phyloP scores from a whole-genome alignment of 208 protist genomes.

The Crithidia sp. region DNA sequence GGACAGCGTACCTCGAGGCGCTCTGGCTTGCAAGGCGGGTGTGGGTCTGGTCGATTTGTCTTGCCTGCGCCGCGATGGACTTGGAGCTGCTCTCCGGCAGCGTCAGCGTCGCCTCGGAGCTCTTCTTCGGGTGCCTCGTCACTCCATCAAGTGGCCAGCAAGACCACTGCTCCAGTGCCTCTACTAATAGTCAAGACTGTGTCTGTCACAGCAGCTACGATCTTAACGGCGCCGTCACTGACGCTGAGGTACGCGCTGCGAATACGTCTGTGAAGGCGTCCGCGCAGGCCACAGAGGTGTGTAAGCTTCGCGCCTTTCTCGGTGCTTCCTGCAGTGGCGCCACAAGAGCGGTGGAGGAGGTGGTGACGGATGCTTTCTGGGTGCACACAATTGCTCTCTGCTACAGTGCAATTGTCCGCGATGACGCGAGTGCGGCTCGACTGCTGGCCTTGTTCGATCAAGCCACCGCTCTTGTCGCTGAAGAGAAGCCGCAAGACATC shows the following conservation, averaged over 20 bases:
- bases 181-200: not conserved
- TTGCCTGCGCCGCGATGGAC: constrained; percentile 53
- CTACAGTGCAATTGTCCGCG: constrained; percentile 23
- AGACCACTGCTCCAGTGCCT: not conserved
- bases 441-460: constrained; percentile 12
- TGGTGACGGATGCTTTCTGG: constrained; percentile 19
- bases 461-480: not conserved
- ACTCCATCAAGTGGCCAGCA: no score
- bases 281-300: not conserved
- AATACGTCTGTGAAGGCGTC: not conserved
- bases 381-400: constrained; percentile 25
- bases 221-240: constrained; percentile 7
- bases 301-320: constrained; percentile 22
- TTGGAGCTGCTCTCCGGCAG: constrained; percentile 66
- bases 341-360: no score
- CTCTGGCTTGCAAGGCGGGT: constrained; percentile 44
- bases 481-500: no score
- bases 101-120: constrained; percentile 44
- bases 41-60: constrained; percentile 64
- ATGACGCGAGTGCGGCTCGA: constrained; percentile 9
- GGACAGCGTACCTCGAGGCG: constrained; percentile 18
- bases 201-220: constrained; percentile 17
- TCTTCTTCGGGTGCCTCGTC: constrained; percentile 30
- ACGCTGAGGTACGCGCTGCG: constrained; percentile 5
- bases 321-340: not conserved